phyloP scores from a whole-genome alignment of 345 rosid species.

The Stellera chamaejasme region DNA sequence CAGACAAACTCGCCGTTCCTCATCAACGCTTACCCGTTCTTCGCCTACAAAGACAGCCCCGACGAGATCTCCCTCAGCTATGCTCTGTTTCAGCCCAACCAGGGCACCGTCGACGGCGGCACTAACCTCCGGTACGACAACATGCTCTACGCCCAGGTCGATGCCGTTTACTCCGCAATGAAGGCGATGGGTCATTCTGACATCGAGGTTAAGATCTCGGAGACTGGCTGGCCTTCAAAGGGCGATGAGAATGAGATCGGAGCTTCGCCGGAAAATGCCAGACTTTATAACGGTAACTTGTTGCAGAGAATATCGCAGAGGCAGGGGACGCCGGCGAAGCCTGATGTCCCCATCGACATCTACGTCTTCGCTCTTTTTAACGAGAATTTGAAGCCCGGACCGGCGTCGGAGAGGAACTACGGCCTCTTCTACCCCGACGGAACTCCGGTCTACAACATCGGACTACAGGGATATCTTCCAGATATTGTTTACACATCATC shows the following conservation, averaged over 20 bases:
- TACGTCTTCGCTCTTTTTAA: slow-evolving; percentile 85
- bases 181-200: slow-evolving; percentile 61
- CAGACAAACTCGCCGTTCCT: slow-evolving; percentile 62
- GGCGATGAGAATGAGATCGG: slow-evolving; percentile 75
- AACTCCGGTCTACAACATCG: slow-evolving; percentile 67
- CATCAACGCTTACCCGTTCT: slow-evolving; percentile 85
- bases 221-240: slow-evolving; percentile 97
- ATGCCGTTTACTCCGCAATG: slow-evolving; percentile 80
- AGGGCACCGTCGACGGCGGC: slow-evolving; percentile 46
- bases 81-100: slow-evolving; percentile 75
- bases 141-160: slow-evolving; percentile 92
- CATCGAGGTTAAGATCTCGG: slow-evolving; percentile 62
- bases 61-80: slow-evolving; percentile 49
- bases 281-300: slow-evolving; percentile 60
- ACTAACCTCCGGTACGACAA: slow-evolving; percentile 76
- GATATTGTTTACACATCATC: slow-evolving; percentile 32
- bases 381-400: slow-evolving; percentile 85
- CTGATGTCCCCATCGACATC: slow-evolving; percentile 54
- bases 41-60: slow-evolving; percentile 61
- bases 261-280: slow-evolving; percentile 72
- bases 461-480: slow-evolving; percentile 63
- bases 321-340: slow-evolving; percentile 79
- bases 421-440: slow-evolving; percentile 83
- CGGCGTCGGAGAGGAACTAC: slow-evolving; percentile 83
- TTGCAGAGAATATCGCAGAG: slow-evolving; percentile 35